Base-by-base conservation (phyloP, 345 rosid genomes). In the Toxicodendron radicans region DNA sequence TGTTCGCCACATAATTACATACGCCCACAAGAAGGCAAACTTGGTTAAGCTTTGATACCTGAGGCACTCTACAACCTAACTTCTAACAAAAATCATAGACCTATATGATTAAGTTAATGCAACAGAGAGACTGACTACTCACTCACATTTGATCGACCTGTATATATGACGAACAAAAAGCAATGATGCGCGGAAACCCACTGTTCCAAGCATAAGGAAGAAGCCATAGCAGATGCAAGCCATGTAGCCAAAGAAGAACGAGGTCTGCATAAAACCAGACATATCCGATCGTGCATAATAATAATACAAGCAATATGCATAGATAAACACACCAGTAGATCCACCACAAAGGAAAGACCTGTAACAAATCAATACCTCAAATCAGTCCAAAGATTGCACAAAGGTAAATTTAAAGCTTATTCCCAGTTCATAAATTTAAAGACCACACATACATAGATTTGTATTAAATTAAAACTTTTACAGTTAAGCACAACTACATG, bases 181-280 rank as follows among this genome's bases (percentile, higher is more conserved):
- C 51, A 92, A 78, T 1, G 93, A 83, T 0, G 97, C 93, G 5
- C 90, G 91, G 87, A 92, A 92, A 45, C 97, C 97, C 14, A 88
- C 88, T 1, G 85, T 68, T 52, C 97, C 93, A 0, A 92, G 95
- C 97, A 92, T 88, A 57, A 92, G 91, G 85, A 92, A 87, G 93
- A 92, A 88, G 27, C 93, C 91, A 63, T 87, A 90, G 78, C 97
- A 92, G 77, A 90, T 85, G 86, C 95, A 92, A 57, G 93, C 93
- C 97, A 92, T 90, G 82, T 92, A 92, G 18, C 93, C 93, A 57
- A 90, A 92, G 89, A 90, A 92, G 84, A 90, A 92, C 0, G 97
- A 88, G 35, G 93, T 90, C 82, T 92, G 93, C 95, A 92, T 90
- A 83, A 92, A 90, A 57, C 97, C 97, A 0, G 97, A 92, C 95